Conservation (phyloP, 2,329 filamentous ascomycete species). For the Dothidotthia symphoricarpi region DNA sequence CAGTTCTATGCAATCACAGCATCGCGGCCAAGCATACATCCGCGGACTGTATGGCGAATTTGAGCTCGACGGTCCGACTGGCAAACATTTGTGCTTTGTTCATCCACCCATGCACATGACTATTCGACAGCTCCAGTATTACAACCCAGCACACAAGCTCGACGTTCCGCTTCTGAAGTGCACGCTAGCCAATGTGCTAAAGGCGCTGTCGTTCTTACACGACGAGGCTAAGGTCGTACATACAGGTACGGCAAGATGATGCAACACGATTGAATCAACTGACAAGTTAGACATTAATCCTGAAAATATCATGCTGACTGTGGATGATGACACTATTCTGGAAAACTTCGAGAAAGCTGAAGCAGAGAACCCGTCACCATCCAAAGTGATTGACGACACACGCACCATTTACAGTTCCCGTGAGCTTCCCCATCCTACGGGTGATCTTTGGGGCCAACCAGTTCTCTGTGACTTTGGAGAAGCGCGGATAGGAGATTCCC, state of each 20-base stretch:
- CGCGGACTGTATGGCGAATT: constrained; percentile 20
- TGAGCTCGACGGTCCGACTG: constrained; percentile 20
- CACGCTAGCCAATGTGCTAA: constrained; percentile 38
- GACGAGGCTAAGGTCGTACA: constrained; percentile 49
- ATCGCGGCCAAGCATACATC: constrained; percentile 22
- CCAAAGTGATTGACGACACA: constrained; percentile 35
- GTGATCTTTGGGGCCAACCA: constrained; percentile 31
- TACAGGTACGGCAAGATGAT: constrained; percentile 39
- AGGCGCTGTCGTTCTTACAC: constrained; percentile 48
- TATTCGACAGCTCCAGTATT: constrained; percentile 26
- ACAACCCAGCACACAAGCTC: constrained; percentile 17
- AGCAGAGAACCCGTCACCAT: constrained; percentile 39
- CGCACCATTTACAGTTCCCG: constrained; percentile 22
- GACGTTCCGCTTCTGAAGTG: constrained; percentile 20
- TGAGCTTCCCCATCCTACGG: constrained; percentile 32
- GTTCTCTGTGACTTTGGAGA: constrained; percentile 43
- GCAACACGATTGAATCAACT: constrained; percentile 8
- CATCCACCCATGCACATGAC: constrained; percentile 32
- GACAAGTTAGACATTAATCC: constrained; percentile 44
- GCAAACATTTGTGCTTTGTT: constrained; percentile 25
- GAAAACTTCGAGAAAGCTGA: constrained; percentile 40
- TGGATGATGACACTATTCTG: constrained; percentile 41
- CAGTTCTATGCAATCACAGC: constrained; percentile 23
- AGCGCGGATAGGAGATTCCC: constrained; percentile 32
- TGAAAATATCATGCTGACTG: constrained; percentile 44